Conservation (phyloP, 805 yeast species). For the Wickerhamomyces canadensis region DNA sequence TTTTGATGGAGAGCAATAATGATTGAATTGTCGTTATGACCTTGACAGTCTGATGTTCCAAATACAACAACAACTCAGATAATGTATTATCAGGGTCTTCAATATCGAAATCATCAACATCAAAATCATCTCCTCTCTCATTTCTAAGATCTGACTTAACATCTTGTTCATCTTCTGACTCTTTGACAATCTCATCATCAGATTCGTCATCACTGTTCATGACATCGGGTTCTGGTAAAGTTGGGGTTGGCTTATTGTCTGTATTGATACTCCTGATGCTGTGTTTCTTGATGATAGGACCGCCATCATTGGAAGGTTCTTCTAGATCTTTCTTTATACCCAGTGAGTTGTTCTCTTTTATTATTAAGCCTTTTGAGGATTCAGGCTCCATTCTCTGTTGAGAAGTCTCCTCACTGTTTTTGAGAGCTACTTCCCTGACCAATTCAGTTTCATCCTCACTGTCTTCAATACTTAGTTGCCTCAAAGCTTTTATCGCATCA, state of each 20-base stretch:
- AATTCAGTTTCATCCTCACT: too few species aligned
- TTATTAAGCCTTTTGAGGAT: not conserved
- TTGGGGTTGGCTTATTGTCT: too few species aligned
- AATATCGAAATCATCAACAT: conserved; percentile 71
- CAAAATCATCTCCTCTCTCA: conserved; percentile 38
- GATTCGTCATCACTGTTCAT: conserved; percentile 2
- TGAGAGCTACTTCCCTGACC: too few species aligned
- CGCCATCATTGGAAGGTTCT: not conserved
- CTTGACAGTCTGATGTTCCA: conserved; percentile 90
- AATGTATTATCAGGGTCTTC: conserved; percentile 86
- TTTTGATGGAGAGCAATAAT: conserved; percentile 68
- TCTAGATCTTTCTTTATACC: not conserved
- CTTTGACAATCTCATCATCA: not conserved
- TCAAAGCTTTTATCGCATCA: too few species aligned
- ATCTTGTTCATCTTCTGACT: not conserved
- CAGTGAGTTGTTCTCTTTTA: not conserved
- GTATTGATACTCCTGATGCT: too few species aligned
- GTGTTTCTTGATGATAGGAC: too few species aligned
- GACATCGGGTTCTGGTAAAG: not conserved
- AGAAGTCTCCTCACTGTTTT: too few species aligned
- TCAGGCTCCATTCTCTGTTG: too few species aligned
- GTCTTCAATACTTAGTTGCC: too few species aligned
- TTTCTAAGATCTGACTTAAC: conserved; percentile 1
- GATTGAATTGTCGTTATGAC: conserved; percentile 88
- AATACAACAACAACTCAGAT: conserved; percentile 72